These are phyloP conservation scores for Phytophthora parvispora DNA, from an alignment of 352 stramenopile species.

Conservation along the genomic window DNA sequence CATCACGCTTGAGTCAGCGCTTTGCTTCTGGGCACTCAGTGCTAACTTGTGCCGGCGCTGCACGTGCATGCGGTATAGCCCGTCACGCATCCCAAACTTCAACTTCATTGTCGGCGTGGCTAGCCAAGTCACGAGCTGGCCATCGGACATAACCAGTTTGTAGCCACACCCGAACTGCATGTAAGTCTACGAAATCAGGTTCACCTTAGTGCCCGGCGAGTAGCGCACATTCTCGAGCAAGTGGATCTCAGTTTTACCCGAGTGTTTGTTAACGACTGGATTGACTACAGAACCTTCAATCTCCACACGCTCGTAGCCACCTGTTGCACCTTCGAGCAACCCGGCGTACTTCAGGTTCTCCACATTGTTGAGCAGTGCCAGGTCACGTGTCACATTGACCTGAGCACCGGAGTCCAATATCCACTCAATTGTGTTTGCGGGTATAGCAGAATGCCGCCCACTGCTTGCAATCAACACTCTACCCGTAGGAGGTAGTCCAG, in stretches of 20 bases:
- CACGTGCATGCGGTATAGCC: not conserved
- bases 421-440: constrained; percentile 1
- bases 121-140: not conserved
- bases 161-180: constrained; percentile 8
- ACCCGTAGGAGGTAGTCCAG: no score
- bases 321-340: not conserved
- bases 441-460: not conserved
- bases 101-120: constrained; percentile 5
- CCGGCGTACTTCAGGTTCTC: not conserved
- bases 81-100: not conserved
- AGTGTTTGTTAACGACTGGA: not conserved
- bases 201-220: not conserved
- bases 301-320: not conserved
- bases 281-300: not conserved
- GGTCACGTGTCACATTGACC: constrained; percentile 1
- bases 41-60: not conserved
- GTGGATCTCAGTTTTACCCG: not conserved
- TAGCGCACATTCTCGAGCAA: constrained; percentile 12
- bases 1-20: not conserved
- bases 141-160: not conserved
- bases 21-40: not conserved
- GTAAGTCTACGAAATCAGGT: constrained; percentile 3
- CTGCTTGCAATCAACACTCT: not conserved
- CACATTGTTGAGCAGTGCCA: constrained; percentile 1
- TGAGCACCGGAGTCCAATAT: constrained; percentile 3